phyloP scores from a whole-genome alignment of 805 yeast genomes.

The Groenewaldozyma tartarivorans region DNA sequence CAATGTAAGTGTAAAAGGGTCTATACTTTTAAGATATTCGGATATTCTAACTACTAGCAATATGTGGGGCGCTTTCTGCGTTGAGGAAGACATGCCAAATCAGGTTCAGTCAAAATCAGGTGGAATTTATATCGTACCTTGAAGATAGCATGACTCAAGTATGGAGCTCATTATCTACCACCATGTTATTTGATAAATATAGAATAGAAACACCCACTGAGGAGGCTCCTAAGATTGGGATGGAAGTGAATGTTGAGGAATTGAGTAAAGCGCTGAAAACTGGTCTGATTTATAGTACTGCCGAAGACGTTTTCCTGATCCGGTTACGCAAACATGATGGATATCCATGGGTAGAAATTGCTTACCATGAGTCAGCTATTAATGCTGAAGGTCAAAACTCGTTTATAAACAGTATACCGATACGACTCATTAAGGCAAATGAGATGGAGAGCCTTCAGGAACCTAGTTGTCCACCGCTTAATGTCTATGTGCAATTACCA shows the following conservation, averaged over 20 bases:
- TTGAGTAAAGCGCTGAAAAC: conserved; percentile 47
- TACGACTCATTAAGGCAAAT: conserved; percentile 46
- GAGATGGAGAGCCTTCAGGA: conserved; percentile 48
- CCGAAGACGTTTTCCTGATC: conserved; percentile 19
- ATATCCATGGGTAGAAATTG: conserved; percentile 45
- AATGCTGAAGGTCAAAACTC: conserved; percentile 25
- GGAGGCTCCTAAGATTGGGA: conserved; percentile 43
- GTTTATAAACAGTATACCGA: conserved; percentile 44
- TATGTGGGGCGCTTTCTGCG: conserved; percentile 41
- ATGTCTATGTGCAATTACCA: conserved; percentile 42
- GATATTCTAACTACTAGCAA: conserved; percentile 23
- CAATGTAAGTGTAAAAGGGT: neutral
- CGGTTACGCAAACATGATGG: conserved; percentile 25
- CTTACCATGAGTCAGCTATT: conserved; percentile 52
- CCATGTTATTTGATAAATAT: conserved; percentile 37
- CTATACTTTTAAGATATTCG: too few species aligned
- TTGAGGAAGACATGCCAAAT: conserved; percentile 49
- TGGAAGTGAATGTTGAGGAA: conserved; percentile 57
- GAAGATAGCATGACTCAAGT: conserved; percentile 48
- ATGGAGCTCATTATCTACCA: conserved; percentile 48
- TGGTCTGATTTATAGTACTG: conserved; percentile 32
- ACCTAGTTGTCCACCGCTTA: conserved; percentile 50
- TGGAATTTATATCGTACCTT: conserved; percentile 44
- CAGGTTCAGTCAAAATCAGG: conserved; percentile 41
- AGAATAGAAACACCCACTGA: conserved; percentile 37